Conservation (phyloP, 305 asterid genomes). For the Solanum hybrid region DNA sequence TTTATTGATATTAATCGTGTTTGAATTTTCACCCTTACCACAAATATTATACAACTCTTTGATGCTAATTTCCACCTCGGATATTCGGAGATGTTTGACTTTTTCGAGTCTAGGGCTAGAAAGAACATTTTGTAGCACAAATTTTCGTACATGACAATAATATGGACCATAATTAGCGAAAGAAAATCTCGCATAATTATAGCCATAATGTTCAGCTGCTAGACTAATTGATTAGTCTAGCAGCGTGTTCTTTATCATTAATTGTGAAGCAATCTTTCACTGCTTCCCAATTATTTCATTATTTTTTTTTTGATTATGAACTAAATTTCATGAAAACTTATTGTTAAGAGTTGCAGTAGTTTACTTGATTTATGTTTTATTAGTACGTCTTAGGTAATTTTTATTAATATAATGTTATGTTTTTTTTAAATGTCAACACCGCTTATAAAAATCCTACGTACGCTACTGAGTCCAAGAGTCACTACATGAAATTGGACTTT, state of each 20-base stretch:
- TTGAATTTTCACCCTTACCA: neutral
- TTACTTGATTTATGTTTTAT: no score
- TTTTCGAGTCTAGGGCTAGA: conserved; percentile 24
- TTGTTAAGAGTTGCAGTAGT: no score
- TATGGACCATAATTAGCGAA: conserved; percentile 29
- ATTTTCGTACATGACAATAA: conserved; percentile 41
- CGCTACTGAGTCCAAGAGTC: no score
- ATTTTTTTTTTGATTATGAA: no score
- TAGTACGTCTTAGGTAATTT: no score
- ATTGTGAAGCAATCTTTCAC: conserved; percentile 48
- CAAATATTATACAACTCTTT: conserved; percentile 12
- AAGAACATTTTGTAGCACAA: conserved; percentile 23
- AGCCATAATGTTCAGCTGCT: conserved; percentile 26
- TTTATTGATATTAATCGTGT: conserved; percentile 20
- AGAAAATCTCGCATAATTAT: conserved; percentile 34
- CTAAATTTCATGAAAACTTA: no score
- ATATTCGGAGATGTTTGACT: conserved; percentile 20
- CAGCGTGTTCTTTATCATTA: conserved; percentile 27
- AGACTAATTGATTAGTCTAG: conserved; percentile 22
- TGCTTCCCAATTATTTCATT: conserved; percentile 28
- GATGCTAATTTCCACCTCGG: conserved; percentile 21
- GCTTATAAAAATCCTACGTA: no score
- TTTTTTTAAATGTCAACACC: no score
- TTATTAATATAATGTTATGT: no score
- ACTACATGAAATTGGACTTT: no score